These are phyloP conservation scores for Marasmius tenuissimus DNA, from an alignment of 1,284 basidiomycete species.

Conservation along the genomic window DNA sequence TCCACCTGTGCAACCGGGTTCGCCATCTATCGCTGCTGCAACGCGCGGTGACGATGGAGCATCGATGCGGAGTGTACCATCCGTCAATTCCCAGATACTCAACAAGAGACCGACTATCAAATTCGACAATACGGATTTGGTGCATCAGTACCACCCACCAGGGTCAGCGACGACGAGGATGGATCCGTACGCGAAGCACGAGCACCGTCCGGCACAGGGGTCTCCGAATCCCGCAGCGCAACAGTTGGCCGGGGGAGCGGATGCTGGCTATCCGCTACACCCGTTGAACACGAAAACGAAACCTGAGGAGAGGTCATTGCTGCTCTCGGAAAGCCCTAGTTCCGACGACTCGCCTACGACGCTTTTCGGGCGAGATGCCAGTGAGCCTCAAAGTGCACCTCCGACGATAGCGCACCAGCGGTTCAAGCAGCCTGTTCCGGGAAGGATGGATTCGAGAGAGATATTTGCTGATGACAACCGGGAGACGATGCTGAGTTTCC, in stretches of 20 bases:
- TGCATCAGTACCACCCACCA: constrained; percentile 68
- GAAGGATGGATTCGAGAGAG: constrained; percentile 34
- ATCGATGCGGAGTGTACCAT: constrained; percentile 17
- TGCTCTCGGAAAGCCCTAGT: background rate
- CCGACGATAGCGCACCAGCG: constrained; percentile 27
- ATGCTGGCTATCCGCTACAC: background rate
- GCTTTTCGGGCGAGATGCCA: constrained; percentile 26
- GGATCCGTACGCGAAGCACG: constrained; percentile 52
- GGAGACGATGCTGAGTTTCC: constrained; percentile 43
- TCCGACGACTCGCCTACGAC: constrained; percentile 12
- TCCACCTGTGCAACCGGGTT: constrained; percentile 53
- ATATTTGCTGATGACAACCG: constrained; percentile 25
- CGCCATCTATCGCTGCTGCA: constrained; percentile 8
- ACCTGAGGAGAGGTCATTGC: background rate
- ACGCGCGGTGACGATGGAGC: constrained; percentile 19
- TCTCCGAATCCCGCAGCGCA: background rate
- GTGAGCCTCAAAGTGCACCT: constrained; percentile 40
- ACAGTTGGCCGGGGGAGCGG: background rate
- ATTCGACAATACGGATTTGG: constrained; percentile 68
- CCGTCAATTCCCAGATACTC: constrained; percentile 30
- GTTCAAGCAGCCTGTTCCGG: constrained; percentile 21
- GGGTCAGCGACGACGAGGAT: constrained; percentile 41
- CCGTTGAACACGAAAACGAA: background rate
- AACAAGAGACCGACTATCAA: constrained; percentile 67
- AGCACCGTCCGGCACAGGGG: constrained; percentile 42